Percentiles rank a stretch among this genome's conserved stretches.
phyloP scores from a whole-genome alignment of 73 alveolate species.

The Durusdinium trenchii region DNA sequence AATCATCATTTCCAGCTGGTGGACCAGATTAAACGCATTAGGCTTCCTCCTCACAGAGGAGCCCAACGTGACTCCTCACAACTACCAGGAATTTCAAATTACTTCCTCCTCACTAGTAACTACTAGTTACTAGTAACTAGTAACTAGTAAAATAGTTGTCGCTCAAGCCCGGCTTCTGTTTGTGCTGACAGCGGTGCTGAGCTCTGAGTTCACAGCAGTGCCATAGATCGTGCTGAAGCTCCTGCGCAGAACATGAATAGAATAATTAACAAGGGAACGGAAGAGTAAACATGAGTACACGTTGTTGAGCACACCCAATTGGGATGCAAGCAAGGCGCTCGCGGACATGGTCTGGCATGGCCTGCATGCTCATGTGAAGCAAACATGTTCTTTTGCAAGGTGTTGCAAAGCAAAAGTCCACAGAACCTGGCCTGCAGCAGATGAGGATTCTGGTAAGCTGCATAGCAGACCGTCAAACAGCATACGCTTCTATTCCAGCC shows the following conservation, averaged over 20 bases:
- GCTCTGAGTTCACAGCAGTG: not conserved
- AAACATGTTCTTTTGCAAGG: not conserved
- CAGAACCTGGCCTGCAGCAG: not conserved
- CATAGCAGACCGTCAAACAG: not conserved
- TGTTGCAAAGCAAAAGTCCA: not conserved
- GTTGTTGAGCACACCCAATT: too few relatives aligned
- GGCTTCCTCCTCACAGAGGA: not conserved
- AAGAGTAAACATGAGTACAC: too few relatives aligned
- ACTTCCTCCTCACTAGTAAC: too few relatives aligned
- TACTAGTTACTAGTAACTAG: too few relatives aligned
- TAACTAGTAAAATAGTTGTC: not conserved
- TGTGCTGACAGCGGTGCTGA: not conserved
- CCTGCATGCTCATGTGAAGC: not conserved
- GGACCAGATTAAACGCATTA: not conserved
- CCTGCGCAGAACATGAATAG: not conserved
- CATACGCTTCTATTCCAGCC: not conserved
- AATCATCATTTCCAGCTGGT: not conserved
- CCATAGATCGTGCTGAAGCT: not conserved
- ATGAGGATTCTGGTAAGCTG: not conserved
- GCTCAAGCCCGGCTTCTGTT: not conserved
- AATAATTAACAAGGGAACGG: not conserved
- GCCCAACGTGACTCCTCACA: not conserved
- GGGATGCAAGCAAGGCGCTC: too few relatives aligned
- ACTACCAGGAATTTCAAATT: not conserved
- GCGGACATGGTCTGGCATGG: too few relatives aligned